Evolutionary conservation across 805 yeast species (phyloP), one percentile per base, ranked within the genome.

Genomic region (Saccharomycopsis schoenii): DNA sequence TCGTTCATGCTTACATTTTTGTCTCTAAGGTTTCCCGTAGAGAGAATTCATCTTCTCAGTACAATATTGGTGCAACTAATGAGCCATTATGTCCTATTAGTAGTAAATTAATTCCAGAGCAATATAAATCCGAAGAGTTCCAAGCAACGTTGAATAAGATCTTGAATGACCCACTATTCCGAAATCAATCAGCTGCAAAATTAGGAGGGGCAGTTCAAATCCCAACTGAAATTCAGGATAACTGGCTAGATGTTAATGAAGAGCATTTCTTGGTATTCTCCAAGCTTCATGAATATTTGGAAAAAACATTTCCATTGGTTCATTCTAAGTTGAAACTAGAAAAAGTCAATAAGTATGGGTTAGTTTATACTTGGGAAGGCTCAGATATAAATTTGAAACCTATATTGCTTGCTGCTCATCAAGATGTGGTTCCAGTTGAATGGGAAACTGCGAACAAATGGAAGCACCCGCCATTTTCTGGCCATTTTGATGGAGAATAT

Each of bases 371-470:
- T 17, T 81, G 88, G 81, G 68, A 77, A 62, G 94, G 96, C 4
- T 69, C 80, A 4, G 68, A 80, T 56, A 43, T 66, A 11, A 61
- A 69, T 2, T 73, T 84, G 64, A 84, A 85, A 69, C 96, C 96
- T 14, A 66, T 84, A 34, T 68, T 89, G 71, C 74, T 88, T 58
- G 81, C 86, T 67, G 92, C 93, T 0, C 96, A 89, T 69, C 86
- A 82, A 70, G 96, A 88, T 68, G 89, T 85, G 4, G 96, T 89
- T 25, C 96, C 96, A 0, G 86, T 87, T 10, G 87, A 83, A 66
- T 69, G 71, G 14, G 80, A 78, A 37, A 83, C 90, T 0, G 71
- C 77, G 58, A 71, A 68, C 34, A 75, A 80, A 60, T 89, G 96
- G 96, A 73, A 73, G 0, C 76, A 82, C 68, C 84, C 84, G 11